Evolutionary conservation across 139 green algal genomes (phyloP).

Genomic region (Ostreobium quekettii): DNA sequence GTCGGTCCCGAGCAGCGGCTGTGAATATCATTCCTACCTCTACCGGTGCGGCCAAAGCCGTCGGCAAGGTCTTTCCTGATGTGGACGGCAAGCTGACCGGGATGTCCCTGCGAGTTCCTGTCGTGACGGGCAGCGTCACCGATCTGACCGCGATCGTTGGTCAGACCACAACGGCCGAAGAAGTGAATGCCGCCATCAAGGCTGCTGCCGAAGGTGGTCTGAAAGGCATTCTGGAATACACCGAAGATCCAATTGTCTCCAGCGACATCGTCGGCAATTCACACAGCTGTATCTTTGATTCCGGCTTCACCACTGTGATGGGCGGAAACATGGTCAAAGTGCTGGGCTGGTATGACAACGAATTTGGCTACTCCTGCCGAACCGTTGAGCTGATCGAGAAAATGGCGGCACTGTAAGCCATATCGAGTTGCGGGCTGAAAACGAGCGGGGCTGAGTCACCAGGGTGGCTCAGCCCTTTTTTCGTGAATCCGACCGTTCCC

Average conservation of each 20-base stretch:
- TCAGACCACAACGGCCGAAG: conserved; percentile 99
- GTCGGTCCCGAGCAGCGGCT: conserved; percentile 88
- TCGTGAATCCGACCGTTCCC: no score
- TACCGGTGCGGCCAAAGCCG: conserved; percentile 97
- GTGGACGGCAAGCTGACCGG: conserved; percentile 94
- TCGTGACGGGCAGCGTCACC: conserved; percentile 95
- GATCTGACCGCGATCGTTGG: conserved; percentile 96
- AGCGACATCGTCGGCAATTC: conserved; percentile 83
- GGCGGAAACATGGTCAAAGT: conserved; percentile 98
- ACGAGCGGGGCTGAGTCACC: no score
- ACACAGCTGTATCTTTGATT: conserved; percentile 84
- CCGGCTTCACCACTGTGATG: conserved; percentile 98
- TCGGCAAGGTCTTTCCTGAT: conserved; percentile 87
- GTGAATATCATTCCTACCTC: conserved; percentile 99
- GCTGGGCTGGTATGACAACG: conserved; percentile 39
- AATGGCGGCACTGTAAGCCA: no score
- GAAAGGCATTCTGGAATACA: conserved; percentile 86
- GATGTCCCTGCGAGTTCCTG: conserved; percentile 97
- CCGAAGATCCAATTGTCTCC: conserved; percentile 92
- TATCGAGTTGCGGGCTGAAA: no score
- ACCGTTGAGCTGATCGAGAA: conserved; percentile 94
- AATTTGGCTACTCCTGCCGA: conserved; percentile 77
- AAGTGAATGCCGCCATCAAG: conserved; percentile 97
- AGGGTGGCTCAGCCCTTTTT: no score
- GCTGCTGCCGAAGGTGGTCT: conserved; percentile 69